A percentile compares a stretch with the other conserved stretches of the same genome.
These are phyloP conservation scores for Phytophthora aleatoria DNA, from an alignment of 352 stramenopile genomes.

Conservation along the genomic window DNA sequence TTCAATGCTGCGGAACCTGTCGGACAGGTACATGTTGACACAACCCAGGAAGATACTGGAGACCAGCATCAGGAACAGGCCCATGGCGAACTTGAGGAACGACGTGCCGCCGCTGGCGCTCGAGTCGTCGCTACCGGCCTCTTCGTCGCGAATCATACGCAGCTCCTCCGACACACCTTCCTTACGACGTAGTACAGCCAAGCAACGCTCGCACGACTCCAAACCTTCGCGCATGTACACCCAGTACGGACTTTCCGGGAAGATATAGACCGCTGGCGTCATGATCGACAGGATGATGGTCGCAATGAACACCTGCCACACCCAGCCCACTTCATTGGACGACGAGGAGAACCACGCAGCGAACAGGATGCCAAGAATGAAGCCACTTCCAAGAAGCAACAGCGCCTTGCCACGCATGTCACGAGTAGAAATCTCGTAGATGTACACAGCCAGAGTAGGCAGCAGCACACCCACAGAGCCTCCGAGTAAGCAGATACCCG, in stretches of 20 bases:
- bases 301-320: conserved; percentile 86
- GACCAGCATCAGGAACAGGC: conserved; percentile 71
- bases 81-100: conserved; percentile 71
- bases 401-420: conserved; percentile 86
- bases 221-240: conserved; percentile 79
- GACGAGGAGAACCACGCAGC: conserved; percentile 74
- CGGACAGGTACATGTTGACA: conserved; percentile 80
- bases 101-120: conserved; percentile 35
- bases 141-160: conserved; percentile 78
- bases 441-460: conserved; percentile 80
- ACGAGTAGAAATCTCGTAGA: conserved; percentile 86
- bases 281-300: conserved; percentile 80
- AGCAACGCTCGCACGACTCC: conserved; percentile 72
- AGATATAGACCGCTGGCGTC: conserved; percentile 84
- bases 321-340: conserved; percentile 77
- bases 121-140: conserved; percentile 43
- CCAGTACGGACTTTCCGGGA: conserved; percentile 87
- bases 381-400: conserved; percentile 73
- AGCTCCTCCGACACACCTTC: conserved; percentile 76
- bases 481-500: conserved; percentile 68
- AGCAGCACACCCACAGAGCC: conserved; percentile 65
- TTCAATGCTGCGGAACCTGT: conserved; percentile 61
- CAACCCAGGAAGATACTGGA: conserved; percentile 64
- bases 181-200: conserved; percentile 79
- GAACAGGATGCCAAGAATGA: conserved; percentile 65